phyloP scores from a whole-genome alignment of 106 monocot species.

The Iris macrosiphon region DNA sequence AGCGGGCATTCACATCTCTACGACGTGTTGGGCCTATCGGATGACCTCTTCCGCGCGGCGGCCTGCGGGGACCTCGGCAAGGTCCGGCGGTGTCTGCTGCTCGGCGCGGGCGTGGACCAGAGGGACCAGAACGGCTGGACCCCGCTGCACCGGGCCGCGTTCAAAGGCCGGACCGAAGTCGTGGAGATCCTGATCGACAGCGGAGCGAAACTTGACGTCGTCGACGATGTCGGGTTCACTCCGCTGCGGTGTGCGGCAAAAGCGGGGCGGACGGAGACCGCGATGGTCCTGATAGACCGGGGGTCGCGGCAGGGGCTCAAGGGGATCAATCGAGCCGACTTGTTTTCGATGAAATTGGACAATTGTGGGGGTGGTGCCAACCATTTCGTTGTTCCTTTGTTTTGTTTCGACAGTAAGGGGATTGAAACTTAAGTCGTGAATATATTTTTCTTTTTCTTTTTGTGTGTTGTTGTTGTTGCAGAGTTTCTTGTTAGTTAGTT shows the following conservation, averaged over 20 bases:
- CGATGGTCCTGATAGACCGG: conserved; percentile 13
- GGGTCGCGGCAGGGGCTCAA: conserved; percentile 23
- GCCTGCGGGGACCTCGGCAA: not conserved
- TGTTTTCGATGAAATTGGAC: conserved; percentile 8
- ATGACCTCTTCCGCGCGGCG: conserved; percentile 9
- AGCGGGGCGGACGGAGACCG: conserved; percentile 17
- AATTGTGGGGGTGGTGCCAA: too few species aligned
- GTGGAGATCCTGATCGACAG: conserved; percentile 11
- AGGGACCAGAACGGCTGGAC: conserved; percentile 44
- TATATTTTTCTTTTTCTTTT: too few species aligned
- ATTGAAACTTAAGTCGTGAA: too few species aligned
- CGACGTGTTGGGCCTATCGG: conserved; percentile 14
- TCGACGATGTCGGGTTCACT: conserved; percentile 28
- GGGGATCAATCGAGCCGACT: conserved; percentile 4
- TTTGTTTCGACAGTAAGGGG: too few species aligned
- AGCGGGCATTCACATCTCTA: conserved; percentile 12
- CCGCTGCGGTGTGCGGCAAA: conserved; percentile 29
- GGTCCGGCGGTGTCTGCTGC: not conserved
- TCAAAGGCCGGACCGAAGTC: conserved; percentile 19
- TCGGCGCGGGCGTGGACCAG: conserved; percentile 6
- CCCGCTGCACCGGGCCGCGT: conserved; percentile 27
- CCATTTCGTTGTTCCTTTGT: too few species aligned
- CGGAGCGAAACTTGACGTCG: conserved; percentile 18
- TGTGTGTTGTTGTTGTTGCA: too few species aligned
- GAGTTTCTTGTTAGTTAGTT: too few species aligned